phyloP scores from a whole-genome alignment of 2,329 filamentous ascomycete genomes.

The Aspergillus brasiliensis region DNA sequence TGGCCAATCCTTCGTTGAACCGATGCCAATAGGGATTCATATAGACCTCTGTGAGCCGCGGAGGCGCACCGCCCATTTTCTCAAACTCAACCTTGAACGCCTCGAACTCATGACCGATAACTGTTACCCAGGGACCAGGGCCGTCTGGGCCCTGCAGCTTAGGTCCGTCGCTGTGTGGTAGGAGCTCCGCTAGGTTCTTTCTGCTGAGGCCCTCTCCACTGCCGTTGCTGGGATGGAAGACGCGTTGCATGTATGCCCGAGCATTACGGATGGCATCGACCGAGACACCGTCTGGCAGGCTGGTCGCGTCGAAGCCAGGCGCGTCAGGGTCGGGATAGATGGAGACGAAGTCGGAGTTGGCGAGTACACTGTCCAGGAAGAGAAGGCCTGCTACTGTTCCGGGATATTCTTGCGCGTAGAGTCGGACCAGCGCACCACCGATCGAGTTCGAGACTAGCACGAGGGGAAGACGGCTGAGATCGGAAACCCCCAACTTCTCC shows the following conservation, averaged over 20 bases:
- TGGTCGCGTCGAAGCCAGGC: slow-evolving; percentile 45
- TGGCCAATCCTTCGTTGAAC: slow-evolving; percentile 56
- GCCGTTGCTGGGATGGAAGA: slow-evolving; percentile 54
- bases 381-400: slow-evolving; percentile 50
- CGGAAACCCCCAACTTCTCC: slow-evolving; percentile 27
- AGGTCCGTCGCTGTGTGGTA: slow-evolving; percentile 50
- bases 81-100: slow-evolving; percentile 52
- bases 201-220: slow-evolving; percentile 55
- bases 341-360: slow-evolving; percentile 58
- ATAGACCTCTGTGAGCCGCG: slow-evolving; percentile 51
- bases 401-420: slow-evolving; percentile 53
- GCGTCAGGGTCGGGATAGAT: slow-evolving; percentile 59
- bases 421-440: slow-evolving; percentile 54
- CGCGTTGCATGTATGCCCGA: slow-evolving; percentile 33
- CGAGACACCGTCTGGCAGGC: slow-evolving; percentile 45
- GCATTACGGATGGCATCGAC: slow-evolving; percentile 37
- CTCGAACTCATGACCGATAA: slow-evolving; percentile 58
- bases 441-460: slow-evolving; percentile 56
- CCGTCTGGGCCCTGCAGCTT: slow-evolving; percentile 40
- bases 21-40: slow-evolving; percentile 56
- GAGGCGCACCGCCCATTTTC: slow-evolving; percentile 33
- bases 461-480: slow-evolving; percentile 33
- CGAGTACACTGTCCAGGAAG: slow-evolving; percentile 60
- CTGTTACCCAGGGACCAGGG: slow-evolving; percentile 46
- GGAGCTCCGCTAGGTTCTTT: slow-evolving; percentile 44